Conservation (phyloP, 192 early-diverging fungal genomes). For the Gamsiella multidivaricata region DNA sequence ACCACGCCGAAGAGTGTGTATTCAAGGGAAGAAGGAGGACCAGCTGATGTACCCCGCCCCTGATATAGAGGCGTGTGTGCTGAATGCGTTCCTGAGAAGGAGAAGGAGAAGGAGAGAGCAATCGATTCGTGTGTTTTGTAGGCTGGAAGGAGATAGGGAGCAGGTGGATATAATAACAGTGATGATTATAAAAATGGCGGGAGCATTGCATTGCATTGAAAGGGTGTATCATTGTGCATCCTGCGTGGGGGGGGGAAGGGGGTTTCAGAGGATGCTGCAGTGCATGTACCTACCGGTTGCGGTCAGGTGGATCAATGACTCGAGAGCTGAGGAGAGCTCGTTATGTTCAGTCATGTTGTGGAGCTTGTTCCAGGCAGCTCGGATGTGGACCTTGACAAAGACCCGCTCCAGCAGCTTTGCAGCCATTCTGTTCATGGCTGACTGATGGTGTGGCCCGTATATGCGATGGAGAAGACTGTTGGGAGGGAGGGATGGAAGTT, state of each 20-base stretch:
- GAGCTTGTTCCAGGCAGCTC: constrained; percentile 59
- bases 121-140: too few relatives aligned
- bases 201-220: too few relatives aligned
- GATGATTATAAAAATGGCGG: too few relatives aligned
- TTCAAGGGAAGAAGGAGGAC: not conserved
- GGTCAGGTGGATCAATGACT: constrained; percentile 55
- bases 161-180: too few relatives aligned
- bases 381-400: constrained; percentile 55
- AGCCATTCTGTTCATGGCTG: constrained; percentile 45
- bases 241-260: too few relatives aligned
- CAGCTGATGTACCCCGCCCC: not conserved
- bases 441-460: too few relatives aligned
- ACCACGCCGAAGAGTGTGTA: not conserved
- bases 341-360: constrained; percentile 57
- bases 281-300: constrained; percentile 35
- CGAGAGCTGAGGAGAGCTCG: constrained; percentile 57
- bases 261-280: too few relatives aligned
- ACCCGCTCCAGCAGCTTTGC: constrained; percentile 42
- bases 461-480: too few relatives aligned
- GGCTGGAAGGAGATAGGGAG: too few relatives aligned
- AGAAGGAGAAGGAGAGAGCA: too few relatives aligned
- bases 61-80: not conserved
- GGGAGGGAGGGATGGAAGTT: too few relatives aligned
- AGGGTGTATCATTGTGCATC: too few relatives aligned
- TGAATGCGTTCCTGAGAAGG: not conserved